Percentiles rank a stretch among this genome's conserved stretches.
Conservation (phyloP, 2,329 filamentous ascomycete species). For the Bipolaris bicolor region DNA sequence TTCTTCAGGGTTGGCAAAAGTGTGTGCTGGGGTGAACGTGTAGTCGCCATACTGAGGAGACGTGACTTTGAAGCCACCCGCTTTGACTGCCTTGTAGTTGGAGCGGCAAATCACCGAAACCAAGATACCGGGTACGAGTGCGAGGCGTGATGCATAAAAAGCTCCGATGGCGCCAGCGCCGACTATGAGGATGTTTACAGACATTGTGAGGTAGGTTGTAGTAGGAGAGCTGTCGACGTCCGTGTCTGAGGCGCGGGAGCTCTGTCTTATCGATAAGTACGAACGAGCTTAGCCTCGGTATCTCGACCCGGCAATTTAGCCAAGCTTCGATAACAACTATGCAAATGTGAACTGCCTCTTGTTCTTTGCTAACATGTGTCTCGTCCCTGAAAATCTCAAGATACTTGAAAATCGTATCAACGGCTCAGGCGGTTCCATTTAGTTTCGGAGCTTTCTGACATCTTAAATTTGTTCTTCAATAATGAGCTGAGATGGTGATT, state of each 20-base stretch:
- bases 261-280: slow-evolving; percentile 6
- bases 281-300: slow-evolving; percentile 22
- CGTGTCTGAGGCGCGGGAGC: slow-evolving; percentile 5
- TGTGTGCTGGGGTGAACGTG: slow-evolving; percentile 65
- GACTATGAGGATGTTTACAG: slow-evolving; percentile 67
- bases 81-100: slow-evolving; percentile 70
- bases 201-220: slow-evolving; percentile 23
- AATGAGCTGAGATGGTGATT: no score
- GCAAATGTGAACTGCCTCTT: not conserved
- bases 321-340: not conserved
- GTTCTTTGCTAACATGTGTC: not conserved
- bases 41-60: slow-evolving; percentile 73
- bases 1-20: slow-evolving; percentile 67
- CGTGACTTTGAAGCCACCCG: slow-evolving; percentile 66
- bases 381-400: no score
- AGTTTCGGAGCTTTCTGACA: no score
- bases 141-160: slow-evolving; percentile 73
- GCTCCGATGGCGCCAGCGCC: slow-evolving; percentile 75
- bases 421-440: no score
- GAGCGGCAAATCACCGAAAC: slow-evolving; percentile 76
- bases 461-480: no score
- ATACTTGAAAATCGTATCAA: no score
- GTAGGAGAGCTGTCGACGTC: slow-evolving; percentile 3
- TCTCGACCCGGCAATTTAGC: not conserved
- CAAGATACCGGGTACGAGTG: slow-evolving; percentile 62